Evolutionary conservation across 148 eudicot species (phyloP), one percentile per base, ranked within the genome.

Genomic region (Selenicereus undatus): DNA sequence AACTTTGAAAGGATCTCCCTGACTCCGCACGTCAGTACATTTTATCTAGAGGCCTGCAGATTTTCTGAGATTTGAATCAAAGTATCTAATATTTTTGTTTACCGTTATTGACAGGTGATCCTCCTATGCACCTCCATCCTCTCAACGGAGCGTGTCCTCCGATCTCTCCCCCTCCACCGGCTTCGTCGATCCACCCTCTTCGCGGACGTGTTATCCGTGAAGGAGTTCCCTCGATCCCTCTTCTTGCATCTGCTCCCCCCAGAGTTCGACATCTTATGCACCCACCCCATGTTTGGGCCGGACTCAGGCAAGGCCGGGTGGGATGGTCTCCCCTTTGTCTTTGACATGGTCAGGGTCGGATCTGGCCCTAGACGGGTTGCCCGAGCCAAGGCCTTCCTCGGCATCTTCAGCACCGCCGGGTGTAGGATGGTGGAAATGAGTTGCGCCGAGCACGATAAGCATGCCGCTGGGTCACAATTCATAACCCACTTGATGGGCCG

Each of bases 251-350:
- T 84, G 0, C 83, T 93, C 42, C 98, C 98, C 1, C 27, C 22
- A 13, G 91, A 94, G 56, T 94, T 92, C 48, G 98, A 94, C 74
- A 91, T 94, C 68, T 77, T 94, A 51, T 94, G 98, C 81, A 92
- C 94, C 13, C 98, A 94, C 79, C 98, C 98, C 0, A 94, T 94
- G 98, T 94, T 92, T 72, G 98, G 98, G 4, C 94, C 96, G 0
- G 96, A 92, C 68, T 90, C 94, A 14, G 98, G 90, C 24, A 92
- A 91, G 65, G 32, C 80, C 10, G 81, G 90, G 21, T 94, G 98
- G 96, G 86, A 74, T 11, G 87, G 80, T 26, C 82, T 94, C n/a
- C 90, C 91, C 0, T 88, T 94, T 75, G 96, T 92, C 39, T 94
- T 83, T 21, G 98, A 94, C 22, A 92, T 84, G 76, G 96, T 94